Percentiles rank a stretch among this genome's conserved stretches.
phyloP scores from a whole-genome alignment of 768 basidiomycete species.

The Pisolithus marmoratus region DNA sequence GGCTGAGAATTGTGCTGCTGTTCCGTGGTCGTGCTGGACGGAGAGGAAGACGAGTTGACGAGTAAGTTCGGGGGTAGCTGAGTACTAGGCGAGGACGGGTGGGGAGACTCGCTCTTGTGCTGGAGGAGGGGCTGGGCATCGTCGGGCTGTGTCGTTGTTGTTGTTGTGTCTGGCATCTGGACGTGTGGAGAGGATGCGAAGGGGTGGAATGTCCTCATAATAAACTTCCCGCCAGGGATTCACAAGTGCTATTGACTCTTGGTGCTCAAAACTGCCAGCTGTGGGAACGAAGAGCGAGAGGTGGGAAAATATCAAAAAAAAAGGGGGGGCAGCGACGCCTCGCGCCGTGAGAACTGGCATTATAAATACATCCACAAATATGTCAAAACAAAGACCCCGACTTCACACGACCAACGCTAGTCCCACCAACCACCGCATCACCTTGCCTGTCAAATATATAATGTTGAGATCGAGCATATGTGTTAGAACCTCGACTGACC shows the following conservation, averaged over 20 bases:
- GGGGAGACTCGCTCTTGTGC: slow-evolving; percentile 42
- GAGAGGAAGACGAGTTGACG: slow-evolving; percentile 25
- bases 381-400: slow-evolving; percentile 8
- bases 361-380: slow-evolving; percentile 11
- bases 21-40: slow-evolving; percentile 22
- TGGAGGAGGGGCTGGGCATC: slow-evolving; percentile 19
- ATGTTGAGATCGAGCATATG: no score
- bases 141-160: slow-evolving; percentile 28
- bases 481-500: no score
- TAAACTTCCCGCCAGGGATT: slow-evolving; percentile 36
- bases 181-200: slow-evolving; percentile 35
- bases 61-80: slow-evolving; percentile 38
- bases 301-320: slow-evolving; percentile 42
- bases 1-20: slow-evolving; percentile 21
- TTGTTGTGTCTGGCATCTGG: slow-evolving; percentile 37
- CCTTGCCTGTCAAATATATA: slow-evolving; percentile 9
- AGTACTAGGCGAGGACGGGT: slow-evolving; percentile 35
- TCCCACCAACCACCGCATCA: slow-evolving; percentile 1
- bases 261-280: slow-evolving; percentile 34
- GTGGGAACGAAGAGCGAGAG: slow-evolving; percentile 39
- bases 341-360: slow-evolving; percentile 21
- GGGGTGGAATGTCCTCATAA: slow-evolving; percentile 41
- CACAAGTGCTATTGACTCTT: slow-evolving; percentile 2
- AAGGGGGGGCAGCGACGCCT: slow-evolving; percentile 22
- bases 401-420: not conserved